These are phyloP conservation scores for Colletotrichum eleusines DNA, from an alignment of 2,329 filamentous ascomycete genomes.

Conservation along the genomic window DNA sequence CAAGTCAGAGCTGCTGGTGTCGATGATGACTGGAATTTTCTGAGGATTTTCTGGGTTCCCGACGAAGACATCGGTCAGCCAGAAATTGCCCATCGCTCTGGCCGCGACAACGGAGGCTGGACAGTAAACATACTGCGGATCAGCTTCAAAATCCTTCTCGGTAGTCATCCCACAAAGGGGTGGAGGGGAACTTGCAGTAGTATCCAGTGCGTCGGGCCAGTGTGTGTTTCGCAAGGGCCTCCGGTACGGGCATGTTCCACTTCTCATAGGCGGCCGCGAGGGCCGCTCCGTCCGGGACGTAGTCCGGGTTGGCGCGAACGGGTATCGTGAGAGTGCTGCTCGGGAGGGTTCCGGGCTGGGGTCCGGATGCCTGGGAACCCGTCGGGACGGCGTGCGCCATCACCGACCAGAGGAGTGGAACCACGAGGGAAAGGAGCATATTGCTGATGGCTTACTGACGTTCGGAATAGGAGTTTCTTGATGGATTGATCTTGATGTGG, in stretches of 20 bases:
- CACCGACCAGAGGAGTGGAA: conserved; percentile 16
- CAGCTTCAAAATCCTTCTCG: background rate
- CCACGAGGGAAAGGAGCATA: conserved; percentile 1
- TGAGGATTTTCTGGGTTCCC: conserved; percentile 17
- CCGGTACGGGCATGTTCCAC: conserved; percentile 35
- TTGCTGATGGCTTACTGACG: background rate
- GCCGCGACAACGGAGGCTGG: conserved; percentile 21
- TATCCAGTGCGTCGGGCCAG: conserved; percentile 30
- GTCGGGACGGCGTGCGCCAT: conserved; percentile 17
- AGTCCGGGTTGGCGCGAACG: conserved; percentile 28
- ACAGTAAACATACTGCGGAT: background rate
- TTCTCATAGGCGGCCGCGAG: conserved; percentile 32
- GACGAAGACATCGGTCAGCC: conserved; percentile 35
- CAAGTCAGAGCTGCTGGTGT: conserved; percentile 35
- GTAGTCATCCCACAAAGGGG: background rate
- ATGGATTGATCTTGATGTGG: background rate
- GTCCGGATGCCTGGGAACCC: background rate
- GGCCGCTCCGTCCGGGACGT: conserved; percentile 28
- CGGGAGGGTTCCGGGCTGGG: conserved; percentile 2
- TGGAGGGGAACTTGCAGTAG: conserved; percentile 3
- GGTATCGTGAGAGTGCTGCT: conserved; percentile 21
- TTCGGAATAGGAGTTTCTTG: background rate
- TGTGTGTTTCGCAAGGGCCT: conserved; percentile 24
- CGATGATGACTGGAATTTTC: conserved; percentile 34
- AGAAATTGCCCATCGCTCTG: conserved; percentile 24